Evolutionary conservation across 306 rosid species (phyloP), one percentile per base, ranked within the genome.

Genomic region (Prunus mongolica): DNA sequence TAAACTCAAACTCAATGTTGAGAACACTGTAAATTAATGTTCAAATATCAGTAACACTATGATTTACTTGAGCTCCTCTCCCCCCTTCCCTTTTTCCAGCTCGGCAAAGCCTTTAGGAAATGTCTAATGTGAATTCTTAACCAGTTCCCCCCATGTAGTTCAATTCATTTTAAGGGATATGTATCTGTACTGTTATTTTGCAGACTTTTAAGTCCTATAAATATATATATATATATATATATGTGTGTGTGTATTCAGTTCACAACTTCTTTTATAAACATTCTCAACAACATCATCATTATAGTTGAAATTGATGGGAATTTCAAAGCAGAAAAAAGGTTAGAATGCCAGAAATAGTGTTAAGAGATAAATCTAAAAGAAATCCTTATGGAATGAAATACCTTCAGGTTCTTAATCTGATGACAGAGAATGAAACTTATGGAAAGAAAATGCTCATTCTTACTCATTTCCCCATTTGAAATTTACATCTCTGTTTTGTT

Each of bases 131-230:
- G 55, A 70, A 76, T 77, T 80, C 74, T 62, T 49, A 55, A 62
- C 72, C 66, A 30, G 54, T 73, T 80, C 83, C 86, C 87, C 87
- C 63, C 49, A 20, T 73, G 83, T 79, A 79, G 78, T 72, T 82
- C 75, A 41, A 54, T 82, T 75, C 77, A 62, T 73, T 84, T 83
- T 76, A 65, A 28, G 85, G 83, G 84, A 80, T 69, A 49, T 77
- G 54, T 58, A 28, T 74, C 60, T 88, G 80, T 76, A 85, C 83
- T 67, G 84, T 77, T 83, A 80, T 20, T 38, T 65, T 64, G 65
- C 25, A 68, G 74, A 52, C 46, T 3, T 38, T 34, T 3, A 58
- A 54, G 46, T 68, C 65, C 67, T 62, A 52, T 66, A 73, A 79
- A 34, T 18, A 66, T 52, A 49, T 24, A 24, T 24, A 24, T 24